These are phyloP conservation scores for Suillus bovinus DNA, from an alignment of 768 basidiomycete species.

Conservation along the genomic window DNA sequence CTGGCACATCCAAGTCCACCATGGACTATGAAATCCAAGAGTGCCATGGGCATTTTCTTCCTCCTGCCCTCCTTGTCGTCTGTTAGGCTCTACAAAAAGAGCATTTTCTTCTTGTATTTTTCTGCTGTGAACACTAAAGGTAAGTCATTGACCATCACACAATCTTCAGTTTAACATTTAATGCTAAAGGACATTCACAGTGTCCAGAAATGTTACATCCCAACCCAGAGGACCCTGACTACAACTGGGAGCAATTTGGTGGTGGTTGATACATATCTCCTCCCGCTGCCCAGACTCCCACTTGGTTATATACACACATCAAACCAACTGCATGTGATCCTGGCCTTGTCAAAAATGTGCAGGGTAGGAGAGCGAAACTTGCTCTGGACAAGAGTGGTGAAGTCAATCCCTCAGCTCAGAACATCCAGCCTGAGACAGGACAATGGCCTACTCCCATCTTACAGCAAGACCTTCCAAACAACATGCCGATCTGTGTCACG, in stretches of 20 bases:
- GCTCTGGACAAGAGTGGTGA: neutral
- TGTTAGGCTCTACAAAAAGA: neutral
- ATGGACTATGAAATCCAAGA: neutral
- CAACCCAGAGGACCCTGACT: neutral
- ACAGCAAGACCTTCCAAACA: neutral
- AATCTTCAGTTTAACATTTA: neutral
- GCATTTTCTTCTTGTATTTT: neutral
- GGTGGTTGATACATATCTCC: neutral
- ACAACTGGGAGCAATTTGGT: neutral
- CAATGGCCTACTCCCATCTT: neutral
- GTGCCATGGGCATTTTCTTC: neutral
- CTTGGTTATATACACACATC: accelerated
- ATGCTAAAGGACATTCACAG: neutral
- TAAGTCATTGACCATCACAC: neutral
- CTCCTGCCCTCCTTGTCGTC: neutral
- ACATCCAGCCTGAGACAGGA: neutral
- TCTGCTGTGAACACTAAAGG: neutral
- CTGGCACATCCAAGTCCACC: neutral
- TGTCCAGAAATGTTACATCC: neutral
- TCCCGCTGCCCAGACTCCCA: neutral
- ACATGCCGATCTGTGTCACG: no score
- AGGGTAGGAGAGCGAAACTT: neutral
- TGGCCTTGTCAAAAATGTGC: neutral
- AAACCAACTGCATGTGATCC: neutral
- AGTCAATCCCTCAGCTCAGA: neutral